phyloP scores from a whole-genome alignment of 257 asterid species.

The Agastache rugosa region DNA sequence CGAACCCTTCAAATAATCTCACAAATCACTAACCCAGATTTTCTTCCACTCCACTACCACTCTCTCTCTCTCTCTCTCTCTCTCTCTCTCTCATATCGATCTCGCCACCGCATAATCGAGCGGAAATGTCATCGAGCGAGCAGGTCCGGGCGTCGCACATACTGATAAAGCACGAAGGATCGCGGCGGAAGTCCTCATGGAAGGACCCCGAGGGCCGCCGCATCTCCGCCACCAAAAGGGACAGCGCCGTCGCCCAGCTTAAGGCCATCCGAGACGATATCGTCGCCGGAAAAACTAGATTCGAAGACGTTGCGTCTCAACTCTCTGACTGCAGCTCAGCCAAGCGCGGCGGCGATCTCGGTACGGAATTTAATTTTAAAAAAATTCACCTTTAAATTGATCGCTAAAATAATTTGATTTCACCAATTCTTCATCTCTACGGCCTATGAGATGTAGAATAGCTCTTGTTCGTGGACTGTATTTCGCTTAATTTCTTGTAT shows the following conservation, averaged over 20 bases:
- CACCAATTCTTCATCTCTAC: background rate
- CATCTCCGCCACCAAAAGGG: slow-evolving; percentile 75
- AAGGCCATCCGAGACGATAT: slow-evolving; percentile 67
- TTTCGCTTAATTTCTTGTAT: background rate
- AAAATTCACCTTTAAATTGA: background rate
- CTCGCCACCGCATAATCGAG: slow-evolving; percentile 26
- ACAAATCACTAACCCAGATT: background rate
- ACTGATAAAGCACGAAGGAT: slow-evolving; percentile 89
- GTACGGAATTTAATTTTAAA: slow-evolving; percentile 43
- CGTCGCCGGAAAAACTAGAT: slow-evolving; percentile 68
- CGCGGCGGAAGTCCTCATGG: slow-evolving; percentile 92
- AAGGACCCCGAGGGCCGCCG: slow-evolving; percentile 86
- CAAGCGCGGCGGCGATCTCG: slow-evolving; percentile 94
- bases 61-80: background rate
- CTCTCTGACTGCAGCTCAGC: slow-evolving; percentile 92
- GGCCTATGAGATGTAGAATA: background rate
- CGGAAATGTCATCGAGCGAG: slow-evolving; percentile 49
- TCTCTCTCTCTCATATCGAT: slow-evolving; percentile 21
- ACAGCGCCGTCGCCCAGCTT: slow-evolving; percentile 72
- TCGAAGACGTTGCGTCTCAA: slow-evolving; percentile 73
- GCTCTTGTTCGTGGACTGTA: background rate
- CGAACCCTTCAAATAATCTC: slow-evolving; percentile 33
- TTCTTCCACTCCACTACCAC: slow-evolving; percentile 11
- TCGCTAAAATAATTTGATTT: slow-evolving; percentile 7
- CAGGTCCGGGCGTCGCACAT: slow-evolving; percentile 91